Evolutionary conservation across 495 filamentous ascomycete species (phyloP).

Genomic region (Aspergillus homomorphus): DNA sequence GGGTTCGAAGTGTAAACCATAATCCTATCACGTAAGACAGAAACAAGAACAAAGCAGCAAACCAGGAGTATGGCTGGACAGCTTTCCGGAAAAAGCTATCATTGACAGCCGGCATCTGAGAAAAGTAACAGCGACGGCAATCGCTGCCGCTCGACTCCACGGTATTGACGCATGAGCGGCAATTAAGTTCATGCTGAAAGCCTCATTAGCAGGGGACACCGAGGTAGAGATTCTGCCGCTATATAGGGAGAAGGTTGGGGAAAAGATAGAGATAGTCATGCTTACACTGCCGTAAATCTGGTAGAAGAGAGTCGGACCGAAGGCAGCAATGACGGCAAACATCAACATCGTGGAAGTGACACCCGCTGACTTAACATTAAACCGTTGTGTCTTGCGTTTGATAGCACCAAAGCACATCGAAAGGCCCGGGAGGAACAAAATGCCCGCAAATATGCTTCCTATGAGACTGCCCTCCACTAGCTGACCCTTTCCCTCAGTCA

Average conservation of each 20-base stretch:
- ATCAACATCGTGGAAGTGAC: constrained; percentile 98
- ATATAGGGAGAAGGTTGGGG: constrained; percentile 17
- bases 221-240: neutral
- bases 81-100: constrained; percentile 86
- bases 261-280: constrained; percentile 9
- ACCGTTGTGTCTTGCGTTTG: constrained; percentile 96
- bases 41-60: constrained; percentile 81
- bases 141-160: constrained; percentile 53
- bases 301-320: constrained; percentile 97
- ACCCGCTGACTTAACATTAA: constrained; percentile 95
- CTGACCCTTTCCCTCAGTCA: constrained; percentile 87
- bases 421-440: constrained; percentile 92
- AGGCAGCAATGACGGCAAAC: constrained; percentile 95
- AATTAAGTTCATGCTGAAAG: constrained; percentile 81
- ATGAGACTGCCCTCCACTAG: constrained; percentile 96
- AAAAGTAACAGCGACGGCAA: constrained; percentile 91
- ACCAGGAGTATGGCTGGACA: constrained; percentile 89
- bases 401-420: constrained; percentile 99
- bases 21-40: constrained; percentile 90
- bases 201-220: neutral
- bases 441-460: constrained; percentile 95
- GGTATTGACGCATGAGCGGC: constrained; percentile 65
- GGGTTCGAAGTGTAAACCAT: constrained; percentile 94
- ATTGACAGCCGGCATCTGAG: constrained; percentile 78
- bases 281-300: constrained; percentile 94